Percentiles rank a stretch among this genome's conserved stretches.
Conservation (phyloP, 2,329 filamentous ascomycete genomes). For the Talaromyces funiculosus region DNA sequence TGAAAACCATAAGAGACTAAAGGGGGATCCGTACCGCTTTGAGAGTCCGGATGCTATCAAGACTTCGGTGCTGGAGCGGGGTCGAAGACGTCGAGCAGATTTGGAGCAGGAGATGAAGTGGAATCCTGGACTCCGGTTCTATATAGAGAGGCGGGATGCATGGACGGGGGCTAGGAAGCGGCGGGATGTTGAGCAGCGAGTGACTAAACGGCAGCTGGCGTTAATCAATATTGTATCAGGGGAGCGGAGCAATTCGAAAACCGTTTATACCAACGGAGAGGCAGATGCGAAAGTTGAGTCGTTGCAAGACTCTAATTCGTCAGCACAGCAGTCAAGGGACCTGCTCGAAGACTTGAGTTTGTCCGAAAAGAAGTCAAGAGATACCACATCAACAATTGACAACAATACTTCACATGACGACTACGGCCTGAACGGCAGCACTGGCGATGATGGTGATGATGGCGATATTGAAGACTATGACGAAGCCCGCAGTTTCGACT, state of each 20-base stretch:
- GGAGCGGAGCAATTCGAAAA: neutral
- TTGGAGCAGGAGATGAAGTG: conserved; percentile 62
- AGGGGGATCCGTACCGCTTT: conserved; percentile 28
- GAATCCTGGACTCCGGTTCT: conserved; percentile 80
- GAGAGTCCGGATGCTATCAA: conserved; percentile 38
- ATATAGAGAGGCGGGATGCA: conserved; percentile 67
- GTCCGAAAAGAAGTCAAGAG: neutral
- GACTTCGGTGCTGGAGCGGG: conserved; percentile 44
- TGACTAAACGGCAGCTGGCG: neutral
- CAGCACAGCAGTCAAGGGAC: neutral
- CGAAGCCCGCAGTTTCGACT: conserved; percentile 22
- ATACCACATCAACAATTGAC: neutral
- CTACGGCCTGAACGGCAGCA: neutral
- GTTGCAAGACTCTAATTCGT: neutral
- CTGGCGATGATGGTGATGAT: neutral
- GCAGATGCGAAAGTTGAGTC: neutral
- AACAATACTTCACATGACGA: neutral
- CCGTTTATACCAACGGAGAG: neutral
- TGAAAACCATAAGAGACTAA: conserved; percentile 11
- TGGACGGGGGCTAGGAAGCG: conserved; percentile 68
- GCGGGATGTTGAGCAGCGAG: conserved; percentile 12
- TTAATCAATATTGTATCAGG: neutral
- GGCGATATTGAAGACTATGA: conserved; percentile 5
- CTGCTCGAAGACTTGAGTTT: conserved; percentile 6
- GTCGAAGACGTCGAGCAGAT: conserved; percentile 52